Percentiles rank a stretch among this genome's conserved stretches.
Conservation (phyloP, 2,329 filamentous ascomycete genomes). For the Trichoderma asperellum region DNA sequence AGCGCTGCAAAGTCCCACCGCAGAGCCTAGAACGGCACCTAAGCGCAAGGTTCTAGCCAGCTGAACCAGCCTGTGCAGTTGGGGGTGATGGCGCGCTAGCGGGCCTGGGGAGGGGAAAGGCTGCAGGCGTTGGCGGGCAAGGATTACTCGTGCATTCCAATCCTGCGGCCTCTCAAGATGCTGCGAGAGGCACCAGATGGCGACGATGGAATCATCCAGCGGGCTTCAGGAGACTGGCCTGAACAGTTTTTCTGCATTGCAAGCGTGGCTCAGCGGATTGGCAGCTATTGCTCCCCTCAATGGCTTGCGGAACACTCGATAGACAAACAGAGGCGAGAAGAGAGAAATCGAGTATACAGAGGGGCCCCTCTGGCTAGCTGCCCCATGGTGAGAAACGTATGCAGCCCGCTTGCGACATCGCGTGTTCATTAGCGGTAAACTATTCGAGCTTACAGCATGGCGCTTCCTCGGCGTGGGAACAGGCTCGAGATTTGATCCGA, state of each 20-base stretch:
- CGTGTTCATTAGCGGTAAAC: conserved; percentile 6
- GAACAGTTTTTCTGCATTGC: background rate
- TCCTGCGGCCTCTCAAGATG: background rate
- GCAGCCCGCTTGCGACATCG: conserved; percentile 21
- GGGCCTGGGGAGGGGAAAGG: conserved; percentile 13
- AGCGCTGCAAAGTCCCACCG: conserved; percentile 24
- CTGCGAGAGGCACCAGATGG: background rate
- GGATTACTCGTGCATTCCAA: background rate
- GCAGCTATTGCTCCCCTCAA: background rate
- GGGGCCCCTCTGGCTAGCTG: conserved; percentile 12
- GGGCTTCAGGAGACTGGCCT: background rate
- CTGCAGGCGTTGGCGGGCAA: background rate
- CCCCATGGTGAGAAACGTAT: conserved; percentile 20
- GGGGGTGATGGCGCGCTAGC: conserved; percentile 14
- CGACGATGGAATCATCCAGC: background rate
- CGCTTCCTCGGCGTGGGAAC: conserved; percentile 5
- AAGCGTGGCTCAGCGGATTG: background rate
- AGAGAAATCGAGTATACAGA: background rate
- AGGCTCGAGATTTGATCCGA: background rate
- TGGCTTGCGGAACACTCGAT: background rate
- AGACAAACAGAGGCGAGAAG: background rate
- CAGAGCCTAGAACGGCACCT: conserved; percentile 17
- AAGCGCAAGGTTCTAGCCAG: conserved; percentile 13
- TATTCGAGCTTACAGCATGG: conserved; percentile 16
- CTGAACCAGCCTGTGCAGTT: conserved; percentile 17